Conservation (phyloP, 768 basidiomycete species). For the Phallus indusiatus region DNA sequence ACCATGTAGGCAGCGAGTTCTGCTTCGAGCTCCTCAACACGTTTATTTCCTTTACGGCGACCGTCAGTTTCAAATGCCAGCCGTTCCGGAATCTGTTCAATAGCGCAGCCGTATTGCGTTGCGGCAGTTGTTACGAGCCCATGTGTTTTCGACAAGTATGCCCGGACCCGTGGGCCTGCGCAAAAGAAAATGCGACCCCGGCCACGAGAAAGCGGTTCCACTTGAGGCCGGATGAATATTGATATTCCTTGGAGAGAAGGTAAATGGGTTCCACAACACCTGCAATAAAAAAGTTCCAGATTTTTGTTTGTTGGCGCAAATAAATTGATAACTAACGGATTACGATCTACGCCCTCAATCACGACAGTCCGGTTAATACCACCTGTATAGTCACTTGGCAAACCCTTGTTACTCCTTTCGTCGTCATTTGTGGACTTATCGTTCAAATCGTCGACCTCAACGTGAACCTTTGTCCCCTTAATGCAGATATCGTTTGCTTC, state of each 20-base stretch:
- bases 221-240: slow-evolving; percentile 61
- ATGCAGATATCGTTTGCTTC: slow-evolving; percentile 60
- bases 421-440: slow-evolving; percentile 10
- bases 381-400: slow-evolving; percentile 67
- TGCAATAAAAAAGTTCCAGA: slow-evolving; percentile 17
- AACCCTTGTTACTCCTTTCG: slow-evolving; percentile 24
- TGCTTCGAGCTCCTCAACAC: slow-evolving; percentile 56
- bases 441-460: slow-evolving; percentile 69
- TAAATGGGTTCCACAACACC: slow-evolving; percentile 79
- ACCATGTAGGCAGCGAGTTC: slow-evolving; percentile 52
- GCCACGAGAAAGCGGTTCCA: slow-evolving; percentile 54
- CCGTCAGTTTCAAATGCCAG: slow-evolving; percentile 58
- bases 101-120: slow-evolving; percentile 56
- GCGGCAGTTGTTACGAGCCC: slow-evolving; percentile 45
- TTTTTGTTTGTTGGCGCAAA: slow-evolving; percentile 9
- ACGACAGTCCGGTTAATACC: slow-evolving; percentile 71
- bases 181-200: slow-evolving; percentile 71
- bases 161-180: slow-evolving; percentile 66
- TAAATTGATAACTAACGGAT: slow-evolving; percentile 43
- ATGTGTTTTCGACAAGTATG: slow-evolving; percentile 52
- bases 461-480: slow-evolving; percentile 54
- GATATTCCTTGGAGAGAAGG: slow-evolving; percentile 68
- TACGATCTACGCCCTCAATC: slow-evolving; percentile 76
- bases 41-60: slow-evolving; percentile 56
- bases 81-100: slow-evolving; percentile 57